These are phyloP conservation scores for Millerozyma acaciae DNA, from an alignment of 805 yeast genomes.

Conservation along the genomic window DNA sequence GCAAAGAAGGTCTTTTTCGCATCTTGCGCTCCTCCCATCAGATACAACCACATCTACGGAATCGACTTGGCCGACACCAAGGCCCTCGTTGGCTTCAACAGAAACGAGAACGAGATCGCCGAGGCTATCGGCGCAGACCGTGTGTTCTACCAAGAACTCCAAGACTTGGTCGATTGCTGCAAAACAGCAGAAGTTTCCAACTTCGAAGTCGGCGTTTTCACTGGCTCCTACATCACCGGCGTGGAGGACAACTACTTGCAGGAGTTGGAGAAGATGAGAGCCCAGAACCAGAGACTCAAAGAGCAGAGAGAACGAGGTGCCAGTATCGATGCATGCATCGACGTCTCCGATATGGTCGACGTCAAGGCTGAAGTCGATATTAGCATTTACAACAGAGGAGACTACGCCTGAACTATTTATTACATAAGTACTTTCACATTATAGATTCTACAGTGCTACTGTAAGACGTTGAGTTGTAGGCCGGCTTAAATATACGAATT, in stretches of 20 bases:
- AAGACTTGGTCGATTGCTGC: constrained; percentile 82
- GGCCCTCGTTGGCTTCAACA: constrained; percentile 85
- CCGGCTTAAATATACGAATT: neutral
- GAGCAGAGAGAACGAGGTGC: constrained; percentile 35
- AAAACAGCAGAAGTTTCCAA: constrained; percentile 46
- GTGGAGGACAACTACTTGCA: constrained; percentile 76
- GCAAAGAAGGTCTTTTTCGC: constrained; percentile 95
- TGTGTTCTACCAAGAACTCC: constrained; percentile 82
- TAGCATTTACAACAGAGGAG: constrained; percentile 55
- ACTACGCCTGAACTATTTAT: constrained; percentile 24
- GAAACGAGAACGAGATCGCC: constrained; percentile 72
- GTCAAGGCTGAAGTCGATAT: constrained; percentile 75
- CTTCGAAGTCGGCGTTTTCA: constrained; percentile 96
- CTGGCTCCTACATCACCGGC: constrained; percentile 94
- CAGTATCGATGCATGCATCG: constrained; percentile 40
- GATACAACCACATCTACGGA: constrained; percentile 94
- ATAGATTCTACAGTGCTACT: neutral
- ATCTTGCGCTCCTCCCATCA: constrained; percentile 96
- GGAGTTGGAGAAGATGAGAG: constrained; percentile 80
- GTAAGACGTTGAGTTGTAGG: neutral
- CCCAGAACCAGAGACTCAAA: constrained; percentile 58
- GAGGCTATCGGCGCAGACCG: constrained; percentile 81
- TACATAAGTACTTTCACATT: neutral
- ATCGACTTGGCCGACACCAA: constrained; percentile 94
- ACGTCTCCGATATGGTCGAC: constrained; percentile 47